These are phyloP conservation scores for Alternaria tenuissima DNA, from an alignment of 2,329 filamentous ascomycete species.

Conservation along the genomic window DNA sequence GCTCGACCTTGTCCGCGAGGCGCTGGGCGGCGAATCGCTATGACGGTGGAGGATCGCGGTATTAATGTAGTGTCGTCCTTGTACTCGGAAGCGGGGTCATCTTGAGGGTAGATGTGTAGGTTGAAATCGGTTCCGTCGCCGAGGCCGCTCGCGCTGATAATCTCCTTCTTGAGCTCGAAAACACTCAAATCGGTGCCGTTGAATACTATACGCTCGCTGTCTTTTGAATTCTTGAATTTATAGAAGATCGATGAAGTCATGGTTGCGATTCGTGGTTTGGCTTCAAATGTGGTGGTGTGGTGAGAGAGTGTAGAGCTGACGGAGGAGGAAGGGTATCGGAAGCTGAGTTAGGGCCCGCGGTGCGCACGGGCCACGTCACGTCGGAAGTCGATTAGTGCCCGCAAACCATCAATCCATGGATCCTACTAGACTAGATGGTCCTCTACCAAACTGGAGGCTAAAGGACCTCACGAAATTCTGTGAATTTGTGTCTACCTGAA, in stretches of 20 bases:
- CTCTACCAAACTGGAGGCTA: background rate
- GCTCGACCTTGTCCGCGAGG: slow-evolving; percentile 88
- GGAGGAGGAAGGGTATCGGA: slow-evolving; percentile 5
- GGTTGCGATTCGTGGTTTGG: slow-evolving; percentile 51
- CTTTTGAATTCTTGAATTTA: slow-evolving; percentile 99
- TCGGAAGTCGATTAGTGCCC: background rate
- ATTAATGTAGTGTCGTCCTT: slow-evolving; percentile 99
- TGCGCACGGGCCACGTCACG: slow-evolving; percentile 1
- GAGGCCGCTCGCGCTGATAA: slow-evolving; percentile 91
- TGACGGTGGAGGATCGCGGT: slow-evolving; percentile 90
- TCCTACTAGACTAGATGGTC: background rate
- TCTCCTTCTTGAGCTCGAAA: slow-evolving; percentile 98
- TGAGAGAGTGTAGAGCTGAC: slow-evolving; percentile 17
- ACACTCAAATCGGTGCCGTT: slow-evolving; percentile 98
- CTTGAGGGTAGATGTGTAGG: slow-evolving; percentile 90
- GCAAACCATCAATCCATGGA: background rate
- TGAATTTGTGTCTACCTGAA: background rate
- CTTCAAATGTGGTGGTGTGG: slow-evolving; percentile 10
- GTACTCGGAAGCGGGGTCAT: slow-evolving; percentile 87
- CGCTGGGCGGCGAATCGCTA: slow-evolving; percentile 86
- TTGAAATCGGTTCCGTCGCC: slow-evolving; percentile 98
- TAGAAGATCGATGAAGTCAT: slow-evolving; percentile 99
- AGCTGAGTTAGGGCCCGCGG: background rate
- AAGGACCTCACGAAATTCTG: background rate
- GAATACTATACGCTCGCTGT: slow-evolving; percentile 92